Evolutionary conservation across 75 land plant genomes (phyloP), one percentile per base, ranked within the genome.

Genomic region (Picea sitchensis): DNA sequence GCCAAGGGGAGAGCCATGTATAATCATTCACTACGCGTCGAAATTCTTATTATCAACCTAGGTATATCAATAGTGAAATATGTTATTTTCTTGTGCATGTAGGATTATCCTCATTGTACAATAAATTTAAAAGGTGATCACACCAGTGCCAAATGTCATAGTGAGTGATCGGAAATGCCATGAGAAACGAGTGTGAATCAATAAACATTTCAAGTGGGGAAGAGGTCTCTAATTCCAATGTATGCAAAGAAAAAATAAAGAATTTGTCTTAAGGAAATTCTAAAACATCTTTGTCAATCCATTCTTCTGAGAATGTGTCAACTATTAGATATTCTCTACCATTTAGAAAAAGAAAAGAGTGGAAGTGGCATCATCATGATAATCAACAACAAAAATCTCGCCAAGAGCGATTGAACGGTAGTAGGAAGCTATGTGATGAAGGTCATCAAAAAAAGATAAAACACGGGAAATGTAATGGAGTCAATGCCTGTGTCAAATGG

Each of bases 381-480:
- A 81, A 78, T 77, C 75, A 80, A 62, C 93, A 92, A 75, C 86
- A 85, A 36, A 84, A 64, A 83, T 91, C 95, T 82, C 87, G 95
- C 14, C 92, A 91, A 72, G 93, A 95, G 57, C 65, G 90, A 62
- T 79, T 92, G 65, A 91, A 92, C 63, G 80, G 57, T 36, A 91
- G 92, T 61, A 89, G 93, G 73, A 95, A 89, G 81, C 81, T 81
- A 59, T 85, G 81, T 64, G 51, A 65, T 73, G 89, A 89, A 36
- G 86, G 76, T 38, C 31, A 54, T 34, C 59, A 78, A 76, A 83
- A 26, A 73, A 26, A 44, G 32, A 36, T 17, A 47, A 51, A 44
- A 26, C 34, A 23, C 8, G 15, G 57, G 32, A 18, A 74, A 1
- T 67, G 18, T 32, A 15, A 67, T 67, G 41, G 38, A 32, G 36